Evolutionary conservation across 2,329 filamentous ascomycete genomes (phyloP), one percentile per base, ranked within the genome.

Genomic region (Pyrenophora teres): DNA sequence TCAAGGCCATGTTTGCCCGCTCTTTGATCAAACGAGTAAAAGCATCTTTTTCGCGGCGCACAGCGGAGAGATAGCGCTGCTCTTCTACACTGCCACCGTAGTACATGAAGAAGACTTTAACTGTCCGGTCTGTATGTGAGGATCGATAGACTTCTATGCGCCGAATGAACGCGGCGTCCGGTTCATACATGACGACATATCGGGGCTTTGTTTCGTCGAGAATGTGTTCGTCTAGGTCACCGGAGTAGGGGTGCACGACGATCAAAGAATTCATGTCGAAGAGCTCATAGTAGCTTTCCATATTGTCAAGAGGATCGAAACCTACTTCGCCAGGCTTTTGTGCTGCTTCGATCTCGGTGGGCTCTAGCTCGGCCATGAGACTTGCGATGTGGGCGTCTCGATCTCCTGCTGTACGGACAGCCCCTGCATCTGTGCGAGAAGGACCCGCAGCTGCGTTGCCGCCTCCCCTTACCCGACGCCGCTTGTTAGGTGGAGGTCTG

Each of bases 141-240:
- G 92, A 96, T 33, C 94, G 87, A 75, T 97, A 99, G 2, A 97
- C 92, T 71, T 99, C 94, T 16, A 99, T 88, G 32, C 93, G 83
- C 12, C 94, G 86, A 66, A 97, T 96, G 72, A 99, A 99, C 3
- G 93, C 87, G 3, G 93, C 86, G 60, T 97, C 92, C 1, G 94
- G 93, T 71, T 97, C 94, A 74, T 97, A 99, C 94, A 99, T 97
- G 76, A 99, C 89, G 52, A 99, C 91, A 73, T 97, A 97, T 54
- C 90, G 87, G 30, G 94, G 94, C 67, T 90, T 92, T 51, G 94
- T 82, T 74, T 99, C 94, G 71, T 99, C 93, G 1, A 99, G 82
- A n/a, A 97, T 83, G 71, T 96, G 90, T 70, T 97, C 94, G 71
- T 99, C 94, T 78, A 93, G 88, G 70, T 97, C 94, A 9, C 92